A percentile compares a stretch with the other conserved stretches of the same genome.
Evolutionary conservation across 371 early-diverging fungal genomes (phyloP).

Genomic region (Mucor circinelloides): DNA sequence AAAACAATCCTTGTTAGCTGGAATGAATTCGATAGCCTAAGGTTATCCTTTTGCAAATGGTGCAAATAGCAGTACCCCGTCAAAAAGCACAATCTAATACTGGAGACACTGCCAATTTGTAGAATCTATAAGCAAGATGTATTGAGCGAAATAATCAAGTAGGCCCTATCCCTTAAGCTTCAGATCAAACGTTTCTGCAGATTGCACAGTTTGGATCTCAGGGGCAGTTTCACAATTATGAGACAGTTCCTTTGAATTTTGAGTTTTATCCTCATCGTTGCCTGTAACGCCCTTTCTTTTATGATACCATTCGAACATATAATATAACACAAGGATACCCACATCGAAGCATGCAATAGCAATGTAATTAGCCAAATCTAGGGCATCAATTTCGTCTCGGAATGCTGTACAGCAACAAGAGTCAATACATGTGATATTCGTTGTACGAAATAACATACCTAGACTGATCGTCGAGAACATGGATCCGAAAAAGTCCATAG

Average conservation of each 20-base stretch:
- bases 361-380: conserved; percentile 35
- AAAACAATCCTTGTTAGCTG: no score
- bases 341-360: conserved; percentile 30
- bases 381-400: conserved; percentile 24
- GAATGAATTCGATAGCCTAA: no score
- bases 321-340: conserved; percentile 30
- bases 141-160: not conserved
- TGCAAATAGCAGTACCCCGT: no score
- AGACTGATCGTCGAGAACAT: conserved; percentile 51
- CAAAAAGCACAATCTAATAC: no score
- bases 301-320: conserved; percentile 33
- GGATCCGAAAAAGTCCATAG: conserved; percentile 50
- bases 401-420: conserved; percentile 5
- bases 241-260: conserved; percentile 1
- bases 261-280: not conserved
- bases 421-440: not conserved
- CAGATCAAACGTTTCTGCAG: not conserved
- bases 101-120: no score
- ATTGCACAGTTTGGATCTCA: conserved; percentile 14
- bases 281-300: not conserved
- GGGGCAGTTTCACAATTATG: conserved; percentile 15
- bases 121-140: no score
- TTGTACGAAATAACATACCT: conserved; percentile 19
- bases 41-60: no score
- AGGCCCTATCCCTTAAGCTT: not conserved